Conservation (phyloP, 108 stramenopile genomes). For the Fistulifera solaris region DNA sequence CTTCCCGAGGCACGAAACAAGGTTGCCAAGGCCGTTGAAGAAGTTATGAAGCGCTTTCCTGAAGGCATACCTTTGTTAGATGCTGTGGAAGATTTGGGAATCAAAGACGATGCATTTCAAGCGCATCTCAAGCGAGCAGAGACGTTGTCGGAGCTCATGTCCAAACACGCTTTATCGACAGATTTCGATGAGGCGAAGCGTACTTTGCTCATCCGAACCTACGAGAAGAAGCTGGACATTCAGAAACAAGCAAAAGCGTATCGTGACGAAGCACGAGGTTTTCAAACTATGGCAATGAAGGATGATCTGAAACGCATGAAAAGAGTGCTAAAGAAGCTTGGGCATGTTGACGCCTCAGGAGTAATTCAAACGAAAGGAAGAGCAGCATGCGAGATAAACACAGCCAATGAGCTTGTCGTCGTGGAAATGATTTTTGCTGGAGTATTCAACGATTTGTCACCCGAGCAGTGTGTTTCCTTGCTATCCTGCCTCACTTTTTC, state of each 20-base stretch:
- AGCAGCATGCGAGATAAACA: conserved; percentile 98
- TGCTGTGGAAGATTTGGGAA: conserved; percentile 84
- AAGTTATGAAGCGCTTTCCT: conserved; percentile 76
- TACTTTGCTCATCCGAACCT: conserved; percentile 42
- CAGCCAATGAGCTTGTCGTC: conserved; percentile 94
- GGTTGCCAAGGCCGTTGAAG: conserved; percentile 53
- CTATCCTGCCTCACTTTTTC: conserved; percentile 88
- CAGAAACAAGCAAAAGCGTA: conserved; percentile 52
- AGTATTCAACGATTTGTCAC: conserved; percentile 89
- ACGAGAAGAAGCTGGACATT: conserved; percentile 52
- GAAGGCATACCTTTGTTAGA: conserved; percentile 84
- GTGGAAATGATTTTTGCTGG: conserved; percentile 95
- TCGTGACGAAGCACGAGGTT: conserved; percentile 42
- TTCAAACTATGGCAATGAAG: conserved; percentile 54
- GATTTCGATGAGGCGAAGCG: conserved; percentile 24
- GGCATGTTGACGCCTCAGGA: conserved; percentile 87
- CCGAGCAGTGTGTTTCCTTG: conserved; percentile 88
- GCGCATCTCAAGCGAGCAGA: conserved; percentile 73
- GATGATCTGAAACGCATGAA: conserved; percentile 91
- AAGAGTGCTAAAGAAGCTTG: conserved; percentile 86
- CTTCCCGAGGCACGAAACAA: conserved; percentile 48
- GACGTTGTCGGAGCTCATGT: conserved; percentile 48
- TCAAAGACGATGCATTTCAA: conserved; percentile 65
- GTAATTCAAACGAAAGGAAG: conserved; percentile 97
- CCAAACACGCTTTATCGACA: conserved; percentile 30